These are phyloP conservation scores for Pyrus communis DNA, from an alignment of 306 rosid species.

Conservation along the genomic window DNA sequence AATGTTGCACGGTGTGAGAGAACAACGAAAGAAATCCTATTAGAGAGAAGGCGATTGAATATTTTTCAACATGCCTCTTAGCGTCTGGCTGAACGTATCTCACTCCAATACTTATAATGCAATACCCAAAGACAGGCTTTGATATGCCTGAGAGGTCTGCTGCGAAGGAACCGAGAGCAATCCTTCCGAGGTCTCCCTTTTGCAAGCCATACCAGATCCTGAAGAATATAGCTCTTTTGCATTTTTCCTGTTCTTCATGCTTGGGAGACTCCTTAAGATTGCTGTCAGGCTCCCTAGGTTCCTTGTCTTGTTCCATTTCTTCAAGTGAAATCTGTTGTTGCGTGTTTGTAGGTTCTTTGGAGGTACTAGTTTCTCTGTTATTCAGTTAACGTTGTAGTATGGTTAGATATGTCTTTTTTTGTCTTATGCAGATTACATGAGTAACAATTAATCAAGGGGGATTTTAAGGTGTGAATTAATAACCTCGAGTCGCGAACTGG, in stretches of 20 bases:
- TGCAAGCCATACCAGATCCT: constrained; percentile 74
- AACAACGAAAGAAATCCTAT: constrained; percentile 68
- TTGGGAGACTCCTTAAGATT: constrained; percentile 13
- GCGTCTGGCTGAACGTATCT: constrained; percentile 51
- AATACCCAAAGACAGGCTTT: constrained; percentile 75
- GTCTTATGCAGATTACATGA: not conserved
- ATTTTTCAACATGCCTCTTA: constrained; percentile 45
- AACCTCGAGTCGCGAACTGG: constrained; percentile 47
- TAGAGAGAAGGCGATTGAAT: constrained; percentile 44
- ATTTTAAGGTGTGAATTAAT: constrained; percentile 4
- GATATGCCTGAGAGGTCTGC: constrained; percentile 72
- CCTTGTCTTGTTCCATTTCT: constrained; percentile 26
- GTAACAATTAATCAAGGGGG: not conserved
- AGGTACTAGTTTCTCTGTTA: constrained; percentile 35
- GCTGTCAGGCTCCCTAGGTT: constrained; percentile 14
- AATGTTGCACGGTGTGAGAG: constrained; percentile 76
- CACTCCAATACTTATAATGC: constrained; percentile 73
- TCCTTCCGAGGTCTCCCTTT: constrained; percentile 46
- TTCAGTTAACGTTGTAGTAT: constrained; percentile 21
- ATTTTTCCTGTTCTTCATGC: constrained; percentile 23
- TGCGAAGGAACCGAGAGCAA: constrained; percentile 41
- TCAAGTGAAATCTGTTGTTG: constrained; percentile 29
- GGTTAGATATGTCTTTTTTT: constrained; percentile 15
- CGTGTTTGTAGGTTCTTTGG: constrained; percentile 25
- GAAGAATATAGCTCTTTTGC: constrained; percentile 42